These are phyloP conservation scores for Phytophthora cryptogea DNA, from an alignment of 352 stramenopile genomes.

Conservation along the genomic window DNA sequence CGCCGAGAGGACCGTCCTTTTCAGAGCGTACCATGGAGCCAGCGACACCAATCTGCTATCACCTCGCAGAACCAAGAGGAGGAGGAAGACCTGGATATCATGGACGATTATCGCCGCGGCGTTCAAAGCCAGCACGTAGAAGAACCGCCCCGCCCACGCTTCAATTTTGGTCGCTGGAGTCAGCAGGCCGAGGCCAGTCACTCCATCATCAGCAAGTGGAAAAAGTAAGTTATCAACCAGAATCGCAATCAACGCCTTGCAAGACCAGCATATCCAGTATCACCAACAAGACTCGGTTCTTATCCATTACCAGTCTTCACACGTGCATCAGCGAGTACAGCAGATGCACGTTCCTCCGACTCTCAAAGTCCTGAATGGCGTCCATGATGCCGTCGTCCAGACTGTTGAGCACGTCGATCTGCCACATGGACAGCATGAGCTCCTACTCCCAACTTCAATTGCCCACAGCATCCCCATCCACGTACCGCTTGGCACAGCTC, in stretches of 20 bases:
- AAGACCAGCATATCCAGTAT: background rate
- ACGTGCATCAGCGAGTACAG: conserved; percentile 72
- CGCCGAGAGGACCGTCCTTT: conserved; percentile 10
- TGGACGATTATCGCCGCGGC: conserved; percentile 32
- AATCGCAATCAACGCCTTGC: too few relatives aligned
- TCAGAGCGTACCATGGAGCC: conserved; percentile 18
- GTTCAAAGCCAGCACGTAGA: conserved; percentile 13
- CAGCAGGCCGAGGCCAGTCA: conserved; percentile 35
- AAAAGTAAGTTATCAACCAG: conserved; percentile 19
- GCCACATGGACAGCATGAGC: conserved; percentile 7
- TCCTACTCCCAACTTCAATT: background rate
- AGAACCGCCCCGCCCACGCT: conserved; percentile 18
- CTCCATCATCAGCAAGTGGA: conserved; percentile 46
- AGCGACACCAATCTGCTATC: conserved; percentile 5
- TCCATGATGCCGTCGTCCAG: conserved; percentile 56
- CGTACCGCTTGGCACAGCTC: conserved; percentile 72
- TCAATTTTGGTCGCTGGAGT: conserved; percentile 45
- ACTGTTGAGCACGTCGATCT: conserved; percentile 60
- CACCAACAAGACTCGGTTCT: background rate
- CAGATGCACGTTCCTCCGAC: conserved; percentile 60
- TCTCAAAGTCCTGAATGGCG: conserved; percentile 65
- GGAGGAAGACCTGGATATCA: conserved; percentile 23
- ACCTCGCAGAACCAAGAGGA: conserved; percentile 15
- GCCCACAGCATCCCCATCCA: background rate
- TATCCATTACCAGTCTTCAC: conserved; percentile 12